Evolutionary conservation across 176 grass and related monocot genomes (phyloP).

Genomic region (Triticum turgidum): DNA sequence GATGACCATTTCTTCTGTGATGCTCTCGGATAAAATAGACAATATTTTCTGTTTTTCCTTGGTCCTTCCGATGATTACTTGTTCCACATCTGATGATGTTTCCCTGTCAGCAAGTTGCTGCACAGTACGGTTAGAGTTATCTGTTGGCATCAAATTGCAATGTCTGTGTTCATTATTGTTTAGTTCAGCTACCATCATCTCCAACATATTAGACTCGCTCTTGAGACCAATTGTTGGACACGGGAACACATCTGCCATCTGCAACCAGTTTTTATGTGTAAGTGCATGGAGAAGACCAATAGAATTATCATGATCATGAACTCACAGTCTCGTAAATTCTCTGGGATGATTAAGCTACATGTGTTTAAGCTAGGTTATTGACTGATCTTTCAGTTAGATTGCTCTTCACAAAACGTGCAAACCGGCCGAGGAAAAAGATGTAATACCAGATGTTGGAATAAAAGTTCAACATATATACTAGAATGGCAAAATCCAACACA

Average conservation of each 20-base stretch:
- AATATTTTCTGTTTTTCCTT: background rate
- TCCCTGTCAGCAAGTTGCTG: background rate
- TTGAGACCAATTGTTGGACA: background rate
- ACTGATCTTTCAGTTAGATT: too few species aligned
- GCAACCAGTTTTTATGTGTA: background rate
- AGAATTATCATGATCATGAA: background rate
- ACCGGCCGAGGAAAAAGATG: too few species aligned
- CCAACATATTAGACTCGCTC: background rate
- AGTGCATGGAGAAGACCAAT: background rate
- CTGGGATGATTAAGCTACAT: background rate
- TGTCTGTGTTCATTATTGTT: background rate
- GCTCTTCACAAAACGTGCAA: too few species aligned
- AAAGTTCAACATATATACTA: too few species aligned
- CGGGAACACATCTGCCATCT: background rate
- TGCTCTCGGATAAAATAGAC: background rate
- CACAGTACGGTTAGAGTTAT: background rate
- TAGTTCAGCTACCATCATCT: background rate
- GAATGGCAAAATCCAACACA: too few species aligned
- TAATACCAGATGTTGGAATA: too few species aligned
- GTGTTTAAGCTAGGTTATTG: too few species aligned
- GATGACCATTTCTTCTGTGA: background rate
- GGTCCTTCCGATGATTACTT: background rate
- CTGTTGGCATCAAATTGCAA: background rate
- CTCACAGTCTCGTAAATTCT: background rate
- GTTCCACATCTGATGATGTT: background rate